These are phyloP conservation scores for Pestalotiopsis sp. DNA, from an alignment of 2,329 filamentous ascomycete species.

Conservation along the genomic window DNA sequence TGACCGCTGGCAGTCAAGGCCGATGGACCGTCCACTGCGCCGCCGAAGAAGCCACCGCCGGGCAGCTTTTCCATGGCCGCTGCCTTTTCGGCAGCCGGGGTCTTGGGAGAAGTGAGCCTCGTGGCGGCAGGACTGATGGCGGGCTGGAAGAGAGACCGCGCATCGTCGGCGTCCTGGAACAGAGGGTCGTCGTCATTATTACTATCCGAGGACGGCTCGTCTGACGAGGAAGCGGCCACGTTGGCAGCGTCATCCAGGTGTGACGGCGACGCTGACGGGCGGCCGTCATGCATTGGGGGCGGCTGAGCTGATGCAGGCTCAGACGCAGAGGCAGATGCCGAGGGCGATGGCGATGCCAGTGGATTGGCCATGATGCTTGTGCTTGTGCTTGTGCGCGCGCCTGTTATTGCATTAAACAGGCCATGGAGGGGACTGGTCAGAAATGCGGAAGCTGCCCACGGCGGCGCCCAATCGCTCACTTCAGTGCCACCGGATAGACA, in stretches of 20 bases:
- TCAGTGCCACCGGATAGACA: not conserved
- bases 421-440: not conserved
- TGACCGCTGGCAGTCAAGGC: slow-evolving; percentile 21
- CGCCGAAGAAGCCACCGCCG: slow-evolving; percentile 39
- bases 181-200: slow-evolving; percentile 38
- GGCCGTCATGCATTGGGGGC: not conserved
- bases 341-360: not conserved
- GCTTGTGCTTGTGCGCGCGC: not conserved
- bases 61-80: slow-evolving; percentile 52
- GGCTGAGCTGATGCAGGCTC: not conserved
- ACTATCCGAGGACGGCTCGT: slow-evolving; percentile 29
- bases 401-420: not conserved
- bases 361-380: not conserved
- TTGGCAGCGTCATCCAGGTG: not conserved
- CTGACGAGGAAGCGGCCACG: slow-evolving; percentile 20
- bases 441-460: not conserved
- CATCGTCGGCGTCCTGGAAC: slow-evolving; percentile 56
- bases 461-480: not conserved
- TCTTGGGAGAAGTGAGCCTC: slow-evolving; percentile 56
- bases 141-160: slow-evolving; percentile 62
- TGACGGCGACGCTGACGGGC: not conserved
- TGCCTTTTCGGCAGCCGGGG: slow-evolving; percentile 60
- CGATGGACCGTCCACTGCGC: slow-evolving; percentile 33
- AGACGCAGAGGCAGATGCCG: not conserved
- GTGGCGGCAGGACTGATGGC: slow-evolving; percentile 60